Conservation (phyloP, 768 basidiomycete genomes). For the Termitomyces eurrhizus region DNA sequence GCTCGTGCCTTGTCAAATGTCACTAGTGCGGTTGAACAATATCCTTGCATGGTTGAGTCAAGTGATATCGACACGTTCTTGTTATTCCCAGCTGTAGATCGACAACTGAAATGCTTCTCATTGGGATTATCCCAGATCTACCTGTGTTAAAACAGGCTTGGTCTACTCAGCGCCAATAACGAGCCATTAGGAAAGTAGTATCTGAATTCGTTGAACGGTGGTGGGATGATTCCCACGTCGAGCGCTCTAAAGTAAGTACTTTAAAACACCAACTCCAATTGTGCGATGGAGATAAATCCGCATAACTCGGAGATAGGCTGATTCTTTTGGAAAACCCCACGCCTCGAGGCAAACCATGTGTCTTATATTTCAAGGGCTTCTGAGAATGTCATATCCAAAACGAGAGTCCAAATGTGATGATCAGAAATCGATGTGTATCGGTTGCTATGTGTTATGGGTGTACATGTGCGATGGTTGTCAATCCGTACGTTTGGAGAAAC, state of each 20-base stretch:
- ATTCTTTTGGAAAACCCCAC: background rate
- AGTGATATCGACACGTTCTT: background rate
- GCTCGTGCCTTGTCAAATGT: background rate
- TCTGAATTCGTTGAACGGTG: no score
- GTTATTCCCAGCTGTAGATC: background rate
- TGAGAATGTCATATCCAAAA: background rate
- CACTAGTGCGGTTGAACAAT: background rate
- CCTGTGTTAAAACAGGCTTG: background rate
- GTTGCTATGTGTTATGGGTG: conserved; percentile 11
- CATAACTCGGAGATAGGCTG: background rate
- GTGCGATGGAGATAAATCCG: background rate
- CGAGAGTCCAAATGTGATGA: background rate
- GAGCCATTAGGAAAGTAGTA: no score
- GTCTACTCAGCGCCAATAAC: background rate
- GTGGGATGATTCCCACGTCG: background rate
- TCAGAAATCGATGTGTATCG: background rate
- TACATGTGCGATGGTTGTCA: background rate
- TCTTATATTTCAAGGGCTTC: background rate
- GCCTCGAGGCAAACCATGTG: background rate
- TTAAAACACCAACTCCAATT: background rate
- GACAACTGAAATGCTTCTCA: background rate
- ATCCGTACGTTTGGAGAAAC: background rate
- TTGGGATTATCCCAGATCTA: background rate
- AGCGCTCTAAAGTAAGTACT: background rate
- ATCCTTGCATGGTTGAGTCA: background rate